A percentile compares a stretch with the other conserved stretches of the same genome.
Evolutionary conservation across 2,329 filamentous ascomycete species (phyloP).

Genomic region (Calonectria pteridis): DNA sequence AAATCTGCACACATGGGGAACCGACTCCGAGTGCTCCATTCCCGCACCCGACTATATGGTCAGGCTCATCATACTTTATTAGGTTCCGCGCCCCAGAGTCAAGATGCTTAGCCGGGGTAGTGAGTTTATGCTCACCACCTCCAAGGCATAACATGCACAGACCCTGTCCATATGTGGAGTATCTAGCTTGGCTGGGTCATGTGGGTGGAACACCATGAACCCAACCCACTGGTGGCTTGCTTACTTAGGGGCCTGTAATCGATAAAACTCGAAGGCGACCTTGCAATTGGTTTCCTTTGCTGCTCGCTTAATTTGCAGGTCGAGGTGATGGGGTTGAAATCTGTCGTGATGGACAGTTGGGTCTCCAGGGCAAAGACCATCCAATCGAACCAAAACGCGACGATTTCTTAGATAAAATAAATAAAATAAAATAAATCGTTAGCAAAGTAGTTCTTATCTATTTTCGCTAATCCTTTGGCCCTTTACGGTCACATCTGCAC

Average conservation of each 20-base stretch:
- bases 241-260: neutral
- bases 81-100: neutral
- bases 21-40: neutral
- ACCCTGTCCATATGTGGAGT: neutral
- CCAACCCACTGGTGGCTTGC: neutral
- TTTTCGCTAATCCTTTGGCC: neutral
- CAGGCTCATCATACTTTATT: neutral
- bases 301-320: neutral
- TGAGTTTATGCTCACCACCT: neutral
- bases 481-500: neutral
- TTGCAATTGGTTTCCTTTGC: neutral
- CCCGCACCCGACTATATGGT: neutral
- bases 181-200: neutral
- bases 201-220: neutral
- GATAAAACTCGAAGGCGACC: neutral
- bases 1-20: neutral
- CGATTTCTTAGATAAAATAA: neutral
- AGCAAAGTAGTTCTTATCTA: neutral
- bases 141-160: neutral
- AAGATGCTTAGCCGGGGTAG: neutral
- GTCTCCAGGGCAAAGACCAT: neutral
- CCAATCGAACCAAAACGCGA: neutral
- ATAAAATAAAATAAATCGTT: neutral
- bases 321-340: neutral
- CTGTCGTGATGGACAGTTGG: neutral